Evolutionary conservation across 2,329 filamentous ascomycete species (phyloP).

Genomic region (Leptodontidium sp.): DNA sequence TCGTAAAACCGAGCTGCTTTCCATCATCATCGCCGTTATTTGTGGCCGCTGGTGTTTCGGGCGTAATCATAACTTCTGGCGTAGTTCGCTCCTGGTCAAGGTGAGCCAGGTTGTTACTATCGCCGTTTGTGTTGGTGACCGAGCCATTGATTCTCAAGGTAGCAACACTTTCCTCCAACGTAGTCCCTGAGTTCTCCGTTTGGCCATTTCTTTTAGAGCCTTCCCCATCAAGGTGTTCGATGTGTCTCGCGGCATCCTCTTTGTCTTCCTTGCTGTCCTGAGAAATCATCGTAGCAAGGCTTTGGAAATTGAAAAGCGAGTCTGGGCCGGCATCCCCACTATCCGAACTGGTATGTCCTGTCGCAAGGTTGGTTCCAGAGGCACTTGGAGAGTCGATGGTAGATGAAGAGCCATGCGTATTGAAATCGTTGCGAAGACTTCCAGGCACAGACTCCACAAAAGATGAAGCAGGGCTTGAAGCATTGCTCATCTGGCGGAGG

Average conservation of each 20-base stretch:
- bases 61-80: slow-evolving; percentile 43
- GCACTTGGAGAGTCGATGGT: slow-evolving; percentile 60
- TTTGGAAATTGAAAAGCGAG: slow-evolving; percentile 91
- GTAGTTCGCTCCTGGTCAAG: slow-evolving; percentile 35
- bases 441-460: slow-evolving; percentile 70
- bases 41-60: slow-evolving; percentile 40
- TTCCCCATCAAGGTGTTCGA: slow-evolving; percentile 41
- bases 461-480: slow-evolving; percentile 84
- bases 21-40: slow-evolving; percentile 35
- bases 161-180: slow-evolving; percentile 41
- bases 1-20: slow-evolving; percentile 43
- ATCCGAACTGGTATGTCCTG: slow-evolving; percentile 52
- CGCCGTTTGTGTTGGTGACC: not conserved
- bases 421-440: slow-evolving; percentile 49
- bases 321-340: slow-evolving; percentile 66
- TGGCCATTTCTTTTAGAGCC: slow-evolving; percentile 26
- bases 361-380: slow-evolving; percentile 61
- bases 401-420: slow-evolving; percentile 51
- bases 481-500: slow-evolving; percentile 84
- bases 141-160: slow-evolving; percentile 39
- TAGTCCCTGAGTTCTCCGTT: slow-evolving; percentile 21
- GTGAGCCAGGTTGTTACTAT: slow-evolving; percentile 24
- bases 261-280: slow-evolving; percentile 58
- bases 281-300: slow-evolving; percentile 84
- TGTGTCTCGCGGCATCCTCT: slow-evolving; percentile 38